These are phyloP conservation scores for Carex myosuroides DNA, from an alignment of 176 grass and related monocot genomes.

Conservation along the genomic window DNA sequence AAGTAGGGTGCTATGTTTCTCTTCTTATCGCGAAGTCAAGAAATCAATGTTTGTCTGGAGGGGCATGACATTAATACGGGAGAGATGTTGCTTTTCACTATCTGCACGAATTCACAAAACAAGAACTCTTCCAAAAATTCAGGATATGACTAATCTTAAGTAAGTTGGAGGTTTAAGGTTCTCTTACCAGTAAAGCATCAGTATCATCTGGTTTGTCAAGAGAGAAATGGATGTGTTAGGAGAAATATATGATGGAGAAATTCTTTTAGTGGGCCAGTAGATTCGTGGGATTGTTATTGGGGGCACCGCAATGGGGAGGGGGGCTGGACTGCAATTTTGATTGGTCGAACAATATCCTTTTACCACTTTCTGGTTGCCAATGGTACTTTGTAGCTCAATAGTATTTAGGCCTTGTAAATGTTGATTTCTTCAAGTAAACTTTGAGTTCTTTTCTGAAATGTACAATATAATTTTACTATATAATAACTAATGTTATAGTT, in stretches of 20 bases:
- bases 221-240: background rate
- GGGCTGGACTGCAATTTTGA: background rate
- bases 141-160: background rate
- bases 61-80: background rate
- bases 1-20: background rate
- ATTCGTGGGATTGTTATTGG: background rate
- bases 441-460: too few species aligned
- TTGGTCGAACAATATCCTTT: background rate
- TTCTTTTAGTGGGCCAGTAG: background rate
- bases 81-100: background rate
- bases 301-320: background rate
- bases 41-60: conserved; percentile 7
- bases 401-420: background rate
- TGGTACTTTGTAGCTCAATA: background rate
- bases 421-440: too few species aligned
- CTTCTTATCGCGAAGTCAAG: background rate
- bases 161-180: background rate
- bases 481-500: background rate
- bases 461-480: background rate
- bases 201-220: background rate
- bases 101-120: background rate
- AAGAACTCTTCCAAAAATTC: background rate
- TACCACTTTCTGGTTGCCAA: background rate
- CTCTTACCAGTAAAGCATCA: background rate
- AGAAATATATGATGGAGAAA: conserved; percentile 2